Evolutionary conservation across 257 asterid species (phyloP).

Genomic region (Capsicum chinense): DNA sequence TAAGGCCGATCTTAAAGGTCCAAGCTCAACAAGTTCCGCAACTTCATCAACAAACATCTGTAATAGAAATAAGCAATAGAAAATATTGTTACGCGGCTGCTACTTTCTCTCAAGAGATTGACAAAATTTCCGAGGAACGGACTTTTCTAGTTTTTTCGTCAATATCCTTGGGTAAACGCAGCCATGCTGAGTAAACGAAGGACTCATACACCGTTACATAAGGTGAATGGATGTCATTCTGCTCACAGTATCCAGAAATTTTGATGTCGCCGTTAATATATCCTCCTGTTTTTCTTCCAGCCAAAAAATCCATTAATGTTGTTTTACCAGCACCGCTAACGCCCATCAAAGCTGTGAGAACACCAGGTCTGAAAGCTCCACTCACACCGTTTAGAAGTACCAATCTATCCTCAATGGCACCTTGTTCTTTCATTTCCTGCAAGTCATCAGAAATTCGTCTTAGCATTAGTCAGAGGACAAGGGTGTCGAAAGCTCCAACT

Average conservation of each 20-base stretch:
- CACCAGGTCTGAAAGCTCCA: conserved; percentile 69
- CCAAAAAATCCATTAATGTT: conserved; percentile 71
- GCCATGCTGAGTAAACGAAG: conserved; percentile 63
- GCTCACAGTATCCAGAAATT: conserved; percentile 72
- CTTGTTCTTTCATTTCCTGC: conserved; percentile 70
- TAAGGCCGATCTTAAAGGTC: conserved; percentile 50
- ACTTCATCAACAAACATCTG: conserved; percentile 61
- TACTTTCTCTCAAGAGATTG: not conserved
- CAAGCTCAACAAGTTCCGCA: conserved; percentile 66
- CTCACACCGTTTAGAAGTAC: conserved; percentile 62
- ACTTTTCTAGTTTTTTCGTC: conserved; percentile 56
- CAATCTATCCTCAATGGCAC: conserved; percentile 51
- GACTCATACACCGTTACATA: conserved; percentile 63
- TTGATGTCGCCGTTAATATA: conserved; percentile 57
- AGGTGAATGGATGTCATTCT: conserved; percentile 71
- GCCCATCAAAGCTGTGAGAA: conserved; percentile 71
- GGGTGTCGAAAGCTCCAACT: not conserved
- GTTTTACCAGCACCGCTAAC: conserved; percentile 82
- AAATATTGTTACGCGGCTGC: not conserved
- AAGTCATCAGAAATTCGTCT: not conserved
- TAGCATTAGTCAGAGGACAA: not conserved
- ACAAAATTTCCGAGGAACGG: not conserved
- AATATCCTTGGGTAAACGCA: conserved; percentile 54
- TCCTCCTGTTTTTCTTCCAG: conserved; percentile 74
- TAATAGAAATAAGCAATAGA: not conserved